Evolutionary conservation across 768 basidiomycete genomes (phyloP), one percentile per base, ranked within the genome.

Genomic region (Xerocomellus intermedius): DNA sequence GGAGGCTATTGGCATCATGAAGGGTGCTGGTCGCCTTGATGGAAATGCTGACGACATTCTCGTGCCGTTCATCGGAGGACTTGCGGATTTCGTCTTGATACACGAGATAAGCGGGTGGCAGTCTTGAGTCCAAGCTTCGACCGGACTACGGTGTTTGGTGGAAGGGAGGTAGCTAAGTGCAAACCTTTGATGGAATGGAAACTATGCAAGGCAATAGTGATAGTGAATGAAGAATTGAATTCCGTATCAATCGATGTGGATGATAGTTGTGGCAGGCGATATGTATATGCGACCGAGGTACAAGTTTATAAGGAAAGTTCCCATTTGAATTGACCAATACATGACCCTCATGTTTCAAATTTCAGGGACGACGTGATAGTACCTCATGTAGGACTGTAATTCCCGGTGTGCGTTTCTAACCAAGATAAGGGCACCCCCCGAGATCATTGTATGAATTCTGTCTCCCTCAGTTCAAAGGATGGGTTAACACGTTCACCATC

Each of bases 71-170:
- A 38, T 66, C 41, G 79, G 77, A 21, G 76, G 78, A 59, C 71
- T 68, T 21, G 82, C 84, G 8, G 80, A 86, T 67, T 83, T 86
- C 48, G 79, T 86, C 26, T 70, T 86, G 50, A 70, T 86, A 50
- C 83, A 83, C 59, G 78, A 76, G 37, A 74, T 75, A 50, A 61
- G 65, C 32, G 66, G 71, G 22, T 64, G 82, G 48, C 78, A 76
- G 58, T 73, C 19, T 74, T 84, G 33, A 75, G 76, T 60, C 83
- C 84, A 45, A 61, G 64, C 42, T 69, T 69, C 36, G 58, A 60
- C 50, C 51, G 60, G 26, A 69, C 61, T 17, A 62, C 60, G 48
- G 54, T 67, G 38, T 46, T 49, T 28, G 37, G 46, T 35, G 59
- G 63, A 39, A 61, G 38, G 49, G 48, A 55, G 16, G 59, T 63